phyloP scores from a whole-genome alignment of 495 filamentous ascomycete genomes.

The Penicillium lagena region DNA sequence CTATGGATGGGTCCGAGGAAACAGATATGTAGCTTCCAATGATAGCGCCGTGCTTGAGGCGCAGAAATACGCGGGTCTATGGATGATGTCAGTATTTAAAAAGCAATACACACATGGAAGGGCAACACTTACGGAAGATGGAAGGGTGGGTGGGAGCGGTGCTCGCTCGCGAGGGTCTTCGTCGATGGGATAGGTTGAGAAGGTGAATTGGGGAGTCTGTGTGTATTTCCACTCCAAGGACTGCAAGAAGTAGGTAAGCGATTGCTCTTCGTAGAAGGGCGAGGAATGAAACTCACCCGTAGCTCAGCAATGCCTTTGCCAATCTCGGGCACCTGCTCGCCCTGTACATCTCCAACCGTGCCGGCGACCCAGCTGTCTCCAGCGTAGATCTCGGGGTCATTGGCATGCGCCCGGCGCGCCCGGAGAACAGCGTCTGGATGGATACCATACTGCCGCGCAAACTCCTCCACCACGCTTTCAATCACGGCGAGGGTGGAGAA shows the following conservation, averaged over 20 bases:
- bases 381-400: constrained; percentile 31
- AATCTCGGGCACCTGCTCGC: constrained; percentile 42
- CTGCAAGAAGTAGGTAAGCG: constrained; percentile 23
- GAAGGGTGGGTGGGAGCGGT: constrained; percentile 33
- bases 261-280: not conserved
- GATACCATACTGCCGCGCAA: constrained; percentile 23
- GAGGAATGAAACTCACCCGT: constrained; percentile 29
- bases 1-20: constrained; percentile 23
- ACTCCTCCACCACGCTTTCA: constrained; percentile 28
- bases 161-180: constrained; percentile 50
- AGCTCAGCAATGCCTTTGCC: constrained; percentile 56
- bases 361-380: constrained; percentile 37
- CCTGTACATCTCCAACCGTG: constrained; percentile 41
- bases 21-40: constrained; percentile 40
- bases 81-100: not conserved
- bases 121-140: constrained; percentile 24
- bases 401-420: constrained; percentile 26
- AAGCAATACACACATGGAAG: not conserved
- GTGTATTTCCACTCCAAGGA: constrained; percentile 72
- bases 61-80: constrained; percentile 35
- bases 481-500: constrained; percentile 34
- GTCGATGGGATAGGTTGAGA: constrained; percentile 51
- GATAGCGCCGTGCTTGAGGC: constrained; percentile 36
- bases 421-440: constrained; percentile 25
- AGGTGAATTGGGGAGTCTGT: constrained; percentile 81